These are phyloP conservation scores for Emergomyces orientalis DNA, from an alignment of 2,329 filamentous ascomycete species.

Conservation along the genomic window DNA sequence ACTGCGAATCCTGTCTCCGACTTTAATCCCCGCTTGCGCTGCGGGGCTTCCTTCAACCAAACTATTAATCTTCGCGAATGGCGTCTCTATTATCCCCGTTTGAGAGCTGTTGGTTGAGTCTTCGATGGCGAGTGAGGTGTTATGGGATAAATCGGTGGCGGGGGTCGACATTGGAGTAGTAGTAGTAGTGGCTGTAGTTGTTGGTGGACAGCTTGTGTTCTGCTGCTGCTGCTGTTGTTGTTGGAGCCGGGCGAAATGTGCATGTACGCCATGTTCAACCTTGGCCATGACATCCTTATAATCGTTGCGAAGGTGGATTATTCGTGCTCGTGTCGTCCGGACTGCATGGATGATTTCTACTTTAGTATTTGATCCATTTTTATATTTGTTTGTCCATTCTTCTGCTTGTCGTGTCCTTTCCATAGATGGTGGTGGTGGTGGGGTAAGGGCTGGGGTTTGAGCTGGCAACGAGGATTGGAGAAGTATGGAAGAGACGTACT, in stretches of 20 bases:
- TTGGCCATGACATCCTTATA: constrained; percentile 79
- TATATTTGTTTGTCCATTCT: background rate
- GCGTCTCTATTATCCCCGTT: constrained; percentile 42
- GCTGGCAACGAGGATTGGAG: background rate
- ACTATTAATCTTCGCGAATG: constrained; percentile 85
- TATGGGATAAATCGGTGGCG: background rate
- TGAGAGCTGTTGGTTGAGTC: constrained; percentile 19
- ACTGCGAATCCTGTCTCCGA: constrained; percentile 69
- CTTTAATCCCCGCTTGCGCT: constrained; percentile 66
- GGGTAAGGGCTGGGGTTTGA: background rate
- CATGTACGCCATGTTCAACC: constrained; percentile 80
- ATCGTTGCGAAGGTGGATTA: constrained; percentile 84
- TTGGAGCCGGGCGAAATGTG: constrained; percentile 69
- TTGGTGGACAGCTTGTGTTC: constrained; percentile 4
- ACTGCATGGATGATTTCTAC: constrained; percentile 44
- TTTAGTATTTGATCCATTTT: constrained; percentile 6
- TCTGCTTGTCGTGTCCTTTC: background rate
- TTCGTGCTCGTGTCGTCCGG: constrained; percentile 81
- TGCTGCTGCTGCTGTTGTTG: constrained; percentile 31
- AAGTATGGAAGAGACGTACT: constrained; percentile 46
- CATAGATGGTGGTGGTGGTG: background rate
- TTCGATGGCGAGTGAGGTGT: constrained; percentile 17
- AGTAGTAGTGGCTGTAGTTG: background rate
- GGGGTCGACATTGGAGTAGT: background rate
- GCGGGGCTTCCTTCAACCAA: constrained; percentile 73